phyloP scores from a whole-genome alignment of 2,329 filamentous ascomycete genomes.

The Cladophialophora yegresii region DNA sequence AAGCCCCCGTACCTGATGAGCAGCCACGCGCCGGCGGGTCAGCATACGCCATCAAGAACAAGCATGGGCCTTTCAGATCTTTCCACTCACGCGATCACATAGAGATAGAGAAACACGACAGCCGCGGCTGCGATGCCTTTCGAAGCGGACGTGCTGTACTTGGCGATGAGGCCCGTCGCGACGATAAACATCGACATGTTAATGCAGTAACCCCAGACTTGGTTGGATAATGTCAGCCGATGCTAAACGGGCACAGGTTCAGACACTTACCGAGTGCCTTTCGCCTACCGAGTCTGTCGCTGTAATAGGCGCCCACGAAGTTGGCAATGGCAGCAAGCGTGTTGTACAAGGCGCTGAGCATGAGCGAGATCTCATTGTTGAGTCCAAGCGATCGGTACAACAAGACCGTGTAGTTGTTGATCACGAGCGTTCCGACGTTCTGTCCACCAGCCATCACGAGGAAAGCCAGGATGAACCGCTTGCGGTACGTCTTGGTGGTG shows the following conservation, averaged over 20 bases:
- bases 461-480: slow-evolving; percentile 14
- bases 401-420: slow-evolving; percentile 23
- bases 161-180: slow-evolving; percentile 19
- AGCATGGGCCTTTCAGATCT: not conserved
- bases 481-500: slow-evolving; percentile 18
- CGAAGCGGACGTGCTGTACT: slow-evolving; percentile 9
- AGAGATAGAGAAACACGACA: slow-evolving; percentile 18
- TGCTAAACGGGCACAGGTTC: not conserved
- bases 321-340: slow-evolving; percentile 22
- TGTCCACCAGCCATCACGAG: slow-evolving; percentile 12
- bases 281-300: slow-evolving; percentile 14
- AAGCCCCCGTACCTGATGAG: slow-evolving; percentile 9
- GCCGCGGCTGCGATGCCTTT: slow-evolving; percentile 8
- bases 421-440: slow-evolving; percentile 11
- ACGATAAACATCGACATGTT: slow-evolving; percentile 17
- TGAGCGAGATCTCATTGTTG: slow-evolving; percentile 6
- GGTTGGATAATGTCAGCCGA: not conserved
- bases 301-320: slow-evolving; percentile 16
- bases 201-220: slow-evolving; percentile 8
- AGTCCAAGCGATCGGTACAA: slow-evolving; percentile 20
- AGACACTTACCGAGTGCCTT: slow-evolving; percentile 14
- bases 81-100: slow-evolving; percentile 17
- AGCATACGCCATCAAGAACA: not conserved
- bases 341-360: slow-evolving; percentile 18
- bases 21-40: not conserved